Base-by-base conservation (phyloP, 179 eudicot species). In the Silene coronaria region DNA sequence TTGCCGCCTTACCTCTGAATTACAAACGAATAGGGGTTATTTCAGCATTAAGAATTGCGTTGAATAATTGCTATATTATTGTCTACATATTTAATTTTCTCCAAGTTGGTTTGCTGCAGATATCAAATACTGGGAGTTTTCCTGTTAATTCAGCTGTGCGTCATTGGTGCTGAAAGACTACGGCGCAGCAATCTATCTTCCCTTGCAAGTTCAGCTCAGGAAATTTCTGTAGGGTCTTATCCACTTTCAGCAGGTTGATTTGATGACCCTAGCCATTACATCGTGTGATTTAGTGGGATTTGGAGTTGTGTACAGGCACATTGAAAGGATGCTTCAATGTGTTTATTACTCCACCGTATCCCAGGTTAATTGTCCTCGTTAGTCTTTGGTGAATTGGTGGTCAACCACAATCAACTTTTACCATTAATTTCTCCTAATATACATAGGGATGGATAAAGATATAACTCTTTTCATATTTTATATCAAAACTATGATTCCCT, bases 71-170 rank as follows among this genome's bases (percentile, higher is more conserved):
- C 57, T 53, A 67, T 53, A 67, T 14, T 19, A 11, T 61, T 62
- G 42, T 53, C 57, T 62, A 51, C 11, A 60, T 68, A 6, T 73
- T 68, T 81, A 32, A 58, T 38, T 38, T 73, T 65, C 58, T 51
- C 23, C 34, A 57, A 69, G 53, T 19, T 66, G 78, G 27, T 72
- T 63, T 70, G 74, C n/a, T 84, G 88, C 93, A 96, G 99, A 84
- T 96, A 96, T 87, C 99, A 96, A 84, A 96, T 96, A 75, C 84
- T 96, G 75, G 99, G 99, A 28, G 87, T 91, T 69, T 96, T 96
- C 78, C 92, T 96, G 71, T 76, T 96, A 74, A 83, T 96, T 82
- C 99, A 96, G 80, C 64, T 92, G 38, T 96, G 99, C 81, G 92
- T 96, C 69, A 78, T 96, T 82, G 89, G 89, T 80, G 97, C 99